Conservation (phyloP, 2,329 filamentous ascomycete genomes). For the Epichloe scottii region DNA sequence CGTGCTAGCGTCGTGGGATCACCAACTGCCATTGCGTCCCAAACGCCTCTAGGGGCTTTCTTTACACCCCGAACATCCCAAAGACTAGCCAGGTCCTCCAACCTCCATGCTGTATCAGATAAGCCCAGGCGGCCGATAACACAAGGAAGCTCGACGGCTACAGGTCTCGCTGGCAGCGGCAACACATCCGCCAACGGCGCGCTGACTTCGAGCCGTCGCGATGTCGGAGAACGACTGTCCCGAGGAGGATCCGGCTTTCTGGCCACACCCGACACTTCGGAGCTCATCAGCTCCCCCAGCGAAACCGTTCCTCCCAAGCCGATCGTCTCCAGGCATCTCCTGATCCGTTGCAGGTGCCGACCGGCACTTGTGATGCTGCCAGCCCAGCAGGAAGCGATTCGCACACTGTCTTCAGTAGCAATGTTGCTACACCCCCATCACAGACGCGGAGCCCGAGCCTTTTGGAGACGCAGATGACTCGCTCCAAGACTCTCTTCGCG, state of each 20-base stretch:
- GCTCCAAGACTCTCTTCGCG: constrained; percentile 32
- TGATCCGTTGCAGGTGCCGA: constrained; percentile 28
- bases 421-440: constrained; percentile 65
- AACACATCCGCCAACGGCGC: background rate
- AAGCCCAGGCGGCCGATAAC: constrained; percentile 23
- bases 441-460: constrained; percentile 56
- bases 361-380: constrained; percentile 28
- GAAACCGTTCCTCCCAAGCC: constrained; percentile 27
- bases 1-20: constrained; percentile 19
- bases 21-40: constrained; percentile 9
- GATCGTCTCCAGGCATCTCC: constrained; percentile 32
- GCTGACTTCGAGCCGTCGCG: constrained; percentile 10
- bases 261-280: constrained; percentile 47
- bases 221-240: constrained; percentile 12
- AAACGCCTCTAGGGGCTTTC: background rate
- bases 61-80: constrained; percentile 13
- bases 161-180: background rate
- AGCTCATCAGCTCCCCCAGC: constrained; percentile 21
- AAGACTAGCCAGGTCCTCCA: constrained; percentile 16
- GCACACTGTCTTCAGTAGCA: constrained; percentile 48
- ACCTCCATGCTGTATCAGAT: constrained; percentile 20
- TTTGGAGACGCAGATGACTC: constrained; percentile 39
- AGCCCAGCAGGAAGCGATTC: constrained; percentile 43
- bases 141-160: constrained; percentile 10
- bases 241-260: constrained; percentile 24